Base-by-base conservation (phyloP, 345 rosid species). In the Mallotus nudiflorus region DNA sequence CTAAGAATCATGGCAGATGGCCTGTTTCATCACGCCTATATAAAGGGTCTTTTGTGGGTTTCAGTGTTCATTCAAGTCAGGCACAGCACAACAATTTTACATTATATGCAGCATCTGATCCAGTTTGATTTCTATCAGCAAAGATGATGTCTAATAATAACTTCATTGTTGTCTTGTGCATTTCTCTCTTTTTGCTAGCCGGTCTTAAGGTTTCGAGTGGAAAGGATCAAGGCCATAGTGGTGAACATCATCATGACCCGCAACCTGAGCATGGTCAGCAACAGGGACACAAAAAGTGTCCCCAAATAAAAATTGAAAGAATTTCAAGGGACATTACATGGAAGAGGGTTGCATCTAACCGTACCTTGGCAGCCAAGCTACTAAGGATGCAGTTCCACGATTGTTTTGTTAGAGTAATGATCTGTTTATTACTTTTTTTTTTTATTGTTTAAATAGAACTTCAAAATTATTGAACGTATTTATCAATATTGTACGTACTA, bases 381-480 rank as follows among this genome's bases (percentile, higher is more conserved):
- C 61, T 86, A 0, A 75, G 90, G 65, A 59, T 83, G 76, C 95
- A 89, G 11, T 89, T 74, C 75, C 95, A 87, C 65, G 95, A 89
- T 62, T 89, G 89, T 63, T 83, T 87, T 57, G 95, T 83, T 29
- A 82, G 85, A 88, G 88, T 87, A n/a, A 82, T 33, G 71, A 14
- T 8, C 3, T 10, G 3, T 10, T 10, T 71, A 22, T n/a, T 48
- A n/a, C 46, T 33, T 20, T 22, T 5, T 11, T 35, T 13, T 15
- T 48, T 1, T n/a, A 12, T 6, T n/a, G n/a, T n/a, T n/a, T n/a
- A n/a, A n/a, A n/a, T n/a, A n/a, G n/a, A n/a, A n/a, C n/a, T n/a
- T n/a, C n/a, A n/a, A n/a, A n/a, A n/a, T n/a, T n/a, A n/a, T n/a
- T n/a, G n/a, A n/a, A n/a, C n/a, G n/a, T n/a, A n/a, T n/a, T n/a